Base-by-base conservation (phyloP, 345 rosid species). In the Limnanthes douglasii region DNA sequence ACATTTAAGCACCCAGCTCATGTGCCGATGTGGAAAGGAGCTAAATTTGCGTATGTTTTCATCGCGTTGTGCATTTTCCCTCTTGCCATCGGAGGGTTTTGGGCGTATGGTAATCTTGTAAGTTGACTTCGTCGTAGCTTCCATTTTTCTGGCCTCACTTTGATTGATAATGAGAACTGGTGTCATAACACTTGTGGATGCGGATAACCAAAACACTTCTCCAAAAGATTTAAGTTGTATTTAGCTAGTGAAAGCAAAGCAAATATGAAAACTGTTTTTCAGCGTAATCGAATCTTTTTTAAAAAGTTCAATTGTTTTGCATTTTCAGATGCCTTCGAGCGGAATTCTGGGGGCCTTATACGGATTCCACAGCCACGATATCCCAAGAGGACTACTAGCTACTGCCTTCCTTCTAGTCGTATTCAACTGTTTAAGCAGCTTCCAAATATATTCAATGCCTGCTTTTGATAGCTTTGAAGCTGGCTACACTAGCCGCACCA, bases 11-110 rank as follows among this genome's bases (percentile, higher is more conserved):
- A 78, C 51, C 97, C 97, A 5, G 95, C 97, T 57, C 93, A 78
- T 52, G 86, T 88, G 20, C 97, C 95, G 9, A 88, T 83, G 97
- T 79, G 97, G 97, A 88, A 63, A 65, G 93, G 97, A 65, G 97
- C 93, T 49, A 88, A 88, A 60, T 85, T 83, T 39, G 82, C 95
- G 8, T 88, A 76, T 50, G 60, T 79, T 54, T 83, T 88, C 57
- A 76, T 88, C 31, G 97, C 93, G 14, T 26, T 76, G 70, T 88
- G 95, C 62, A 36, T 88, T 40, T 83, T 88, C 54, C 97, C 86
- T 3, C 45, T 88, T 46, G 80, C 93, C 32, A 88, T 88, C 5
- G 95, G 97, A 57, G 97, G 95, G 15, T 88, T 66, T 59, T 83
- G 95, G 97, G 93, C 95, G 22, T 88, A 79, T 37, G 97, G 97